Evolutionary conservation across 1,284 basidiomycete genomes (phyloP), one percentile per base, ranked within the genome.

Genomic region (Leccinum pallidistipes): DNA sequence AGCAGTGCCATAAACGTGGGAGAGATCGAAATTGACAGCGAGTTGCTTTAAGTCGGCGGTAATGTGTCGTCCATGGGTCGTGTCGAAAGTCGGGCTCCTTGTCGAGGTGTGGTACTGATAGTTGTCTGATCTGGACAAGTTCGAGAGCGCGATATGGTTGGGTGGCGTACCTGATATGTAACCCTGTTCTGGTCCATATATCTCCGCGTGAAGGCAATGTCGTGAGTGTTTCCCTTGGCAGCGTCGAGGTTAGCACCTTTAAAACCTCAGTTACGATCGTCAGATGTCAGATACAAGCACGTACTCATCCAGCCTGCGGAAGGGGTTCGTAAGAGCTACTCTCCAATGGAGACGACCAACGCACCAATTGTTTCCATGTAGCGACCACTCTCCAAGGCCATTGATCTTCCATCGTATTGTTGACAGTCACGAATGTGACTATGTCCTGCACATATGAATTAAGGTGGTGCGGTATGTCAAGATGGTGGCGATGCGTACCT

Each of bases 361-460:
- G 65, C 72, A 79, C 91, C 91, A 61, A 95, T 80, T 6, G 93
- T 94, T 76, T 95, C 93, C 86, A 95, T 90, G 73, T 94, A 95
- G 27, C 91, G 80, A 52, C 93, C 93, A 60, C 90, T 92, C 66
- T 92, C 90, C 43, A 95, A 76, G 1, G 85, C 80, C 80, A 92
- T 88, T 0, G 86, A 83, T 18, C 86, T 82, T 5, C 82, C 81
- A 69, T 89, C 88, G 52, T 61, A 82, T 77, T 74, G 77, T 78
- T 83, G 69, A 73, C 92, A 94, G 71, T 93, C 90, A 58, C 91
- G 85, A 62, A 94, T 88, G 69, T 94, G 92, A 1, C 81, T 85
- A 67, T 94, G 91, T 3, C 89, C 86, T 84, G 59, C 5, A 29
- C 10, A 34, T 32, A 56, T 21, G 32, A 43, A 54, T 62, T 29